Percentiles rank a stretch among this genome's conserved stretches.
Evolutionary conservation across 768 basidiomycete genomes (phyloP).

Genomic region (Megacollybia marginata): DNA sequence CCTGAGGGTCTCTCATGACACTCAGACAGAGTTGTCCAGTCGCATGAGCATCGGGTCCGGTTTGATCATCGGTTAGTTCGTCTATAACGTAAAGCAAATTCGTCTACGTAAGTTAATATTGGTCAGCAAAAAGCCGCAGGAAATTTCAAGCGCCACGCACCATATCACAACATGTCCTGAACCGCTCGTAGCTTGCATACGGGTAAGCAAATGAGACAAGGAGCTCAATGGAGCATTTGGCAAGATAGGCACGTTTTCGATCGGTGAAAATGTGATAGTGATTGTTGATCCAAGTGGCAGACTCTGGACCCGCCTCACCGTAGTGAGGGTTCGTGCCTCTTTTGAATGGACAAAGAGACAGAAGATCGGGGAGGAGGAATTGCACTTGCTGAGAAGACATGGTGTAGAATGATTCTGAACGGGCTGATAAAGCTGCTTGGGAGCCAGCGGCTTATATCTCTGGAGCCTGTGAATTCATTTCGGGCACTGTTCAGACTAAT

Average conservation of each 20-base stretch:
- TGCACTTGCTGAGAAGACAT: conserved; percentile 19
- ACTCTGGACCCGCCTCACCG: conserved; percentile 45
- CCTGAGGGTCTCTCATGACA: conserved; percentile 42
- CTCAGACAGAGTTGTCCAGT: conserved; percentile 48
- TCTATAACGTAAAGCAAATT: conserved; percentile 62
- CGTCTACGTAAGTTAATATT: conserved; percentile 22
- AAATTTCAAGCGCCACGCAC: conserved; percentile 26
- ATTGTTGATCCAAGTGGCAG: conserved; percentile 55
- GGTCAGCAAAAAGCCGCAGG: background rate
- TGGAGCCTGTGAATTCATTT: too few species aligned
- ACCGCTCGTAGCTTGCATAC: conserved; percentile 47
- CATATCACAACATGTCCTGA: conserved; percentile 57
- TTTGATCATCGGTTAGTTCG: conserved; percentile 63
- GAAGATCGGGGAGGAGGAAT: conserved; percentile 52
- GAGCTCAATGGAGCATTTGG: conserved; percentile 53
- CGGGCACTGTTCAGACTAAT: too few species aligned
- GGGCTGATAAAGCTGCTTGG: too few species aligned
- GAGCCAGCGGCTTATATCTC: too few species aligned
- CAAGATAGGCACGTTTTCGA: conserved; percentile 54
- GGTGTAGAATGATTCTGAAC: background rate
- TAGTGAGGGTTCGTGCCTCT: conserved; percentile 52
- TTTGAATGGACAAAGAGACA: conserved; percentile 34
- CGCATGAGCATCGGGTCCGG: conserved; percentile 41
- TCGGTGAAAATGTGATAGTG: conserved; percentile 51
- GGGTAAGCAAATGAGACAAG: conserved; percentile 54